Conservation (phyloP, 306 rosid genomes). For the Vicia faba region DNA sequence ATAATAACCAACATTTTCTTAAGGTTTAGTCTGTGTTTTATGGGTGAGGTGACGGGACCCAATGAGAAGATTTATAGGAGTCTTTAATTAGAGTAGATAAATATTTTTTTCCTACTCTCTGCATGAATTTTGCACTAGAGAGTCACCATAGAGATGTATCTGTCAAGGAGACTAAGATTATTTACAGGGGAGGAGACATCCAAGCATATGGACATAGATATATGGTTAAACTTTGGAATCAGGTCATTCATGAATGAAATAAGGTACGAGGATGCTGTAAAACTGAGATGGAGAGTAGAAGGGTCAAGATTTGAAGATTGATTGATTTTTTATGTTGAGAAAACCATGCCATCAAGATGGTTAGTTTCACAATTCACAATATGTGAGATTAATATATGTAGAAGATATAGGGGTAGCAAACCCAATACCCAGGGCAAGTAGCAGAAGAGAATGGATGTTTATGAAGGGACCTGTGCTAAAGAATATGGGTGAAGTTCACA, state of each 20-base stretch:
- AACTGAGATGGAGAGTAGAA: not conserved
- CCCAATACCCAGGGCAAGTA: constrained; percentile 9
- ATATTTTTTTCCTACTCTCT: not conserved
- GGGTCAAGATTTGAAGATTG: not conserved
- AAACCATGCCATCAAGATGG: not conserved
- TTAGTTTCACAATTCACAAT: not conserved
- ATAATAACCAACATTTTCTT: not conserved
- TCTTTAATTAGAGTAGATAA: not conserved
- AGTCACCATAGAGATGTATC: not conserved
- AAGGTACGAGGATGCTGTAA: not conserved
- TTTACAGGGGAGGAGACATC: not conserved
- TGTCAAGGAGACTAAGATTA: not conserved
- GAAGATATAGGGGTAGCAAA: not conserved
- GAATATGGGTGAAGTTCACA: constrained; percentile 8
- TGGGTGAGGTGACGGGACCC: not conserved
- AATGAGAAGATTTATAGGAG: not conserved
- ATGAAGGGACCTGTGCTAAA: constrained; percentile 9
- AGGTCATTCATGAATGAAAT: not conserved
- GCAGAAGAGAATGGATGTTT: not conserved
- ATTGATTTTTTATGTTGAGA: not conserved
- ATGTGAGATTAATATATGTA: not conserved
- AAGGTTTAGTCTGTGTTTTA: not conserved
- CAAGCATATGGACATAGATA: not conserved
- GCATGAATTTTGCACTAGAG: not conserved
- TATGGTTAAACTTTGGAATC: not conserved